Conservation (phyloP, 441 rosid species). For the Bruguiera hainesii region DNA sequence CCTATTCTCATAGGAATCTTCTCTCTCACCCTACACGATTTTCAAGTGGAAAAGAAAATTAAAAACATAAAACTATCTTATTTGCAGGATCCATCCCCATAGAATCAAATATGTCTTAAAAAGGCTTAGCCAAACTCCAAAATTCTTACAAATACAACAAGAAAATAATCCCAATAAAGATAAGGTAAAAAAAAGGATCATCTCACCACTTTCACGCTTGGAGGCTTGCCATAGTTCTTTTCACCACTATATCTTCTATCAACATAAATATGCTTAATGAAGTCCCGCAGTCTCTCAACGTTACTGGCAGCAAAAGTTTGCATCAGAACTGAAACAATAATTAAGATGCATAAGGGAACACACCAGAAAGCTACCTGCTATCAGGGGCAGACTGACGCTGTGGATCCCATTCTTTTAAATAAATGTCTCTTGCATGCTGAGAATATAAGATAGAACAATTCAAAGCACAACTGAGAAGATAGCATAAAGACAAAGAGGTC, state of each 20-base stretch:
- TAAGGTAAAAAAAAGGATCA: too few species aligned
- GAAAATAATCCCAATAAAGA: too few species aligned
- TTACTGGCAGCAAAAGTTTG: slow-evolving; percentile 50
- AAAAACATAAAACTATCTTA: too few species aligned
- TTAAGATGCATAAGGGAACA: slow-evolving; percentile 13
- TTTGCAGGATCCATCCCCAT: too few species aligned
- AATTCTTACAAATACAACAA: too few species aligned
- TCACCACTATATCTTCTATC: slow-evolving; percentile 78
- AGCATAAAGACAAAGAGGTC: slow-evolving; percentile 10
- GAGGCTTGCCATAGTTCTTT: slow-evolving; percentile 74
- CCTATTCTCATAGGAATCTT: slow-evolving; percentile 51
- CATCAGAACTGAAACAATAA: slow-evolving; percentile 26
- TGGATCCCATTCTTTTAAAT: slow-evolving; percentile 85
- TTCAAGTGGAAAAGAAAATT: background rate
- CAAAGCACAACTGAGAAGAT: slow-evolving; percentile 7
- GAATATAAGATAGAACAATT: slow-evolving; percentile 11
- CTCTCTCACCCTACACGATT: slow-evolving; percentile 62
- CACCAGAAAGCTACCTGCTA: slow-evolving; percentile 51
- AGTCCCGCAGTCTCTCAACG: slow-evolving; percentile 77
- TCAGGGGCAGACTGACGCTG: slow-evolving; percentile 78
- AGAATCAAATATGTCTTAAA: too few species aligned
- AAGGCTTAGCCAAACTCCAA: too few species aligned
- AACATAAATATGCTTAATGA: slow-evolving; percentile 86
- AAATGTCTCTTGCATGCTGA: slow-evolving; percentile 84
- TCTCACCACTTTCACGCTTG: slow-evolving; percentile 53